Percentiles rank a stretch among this genome's conserved stretches.
Conservation (phyloP, 176 grass and related monocot species). For the Melocanna baccifera region DNA sequence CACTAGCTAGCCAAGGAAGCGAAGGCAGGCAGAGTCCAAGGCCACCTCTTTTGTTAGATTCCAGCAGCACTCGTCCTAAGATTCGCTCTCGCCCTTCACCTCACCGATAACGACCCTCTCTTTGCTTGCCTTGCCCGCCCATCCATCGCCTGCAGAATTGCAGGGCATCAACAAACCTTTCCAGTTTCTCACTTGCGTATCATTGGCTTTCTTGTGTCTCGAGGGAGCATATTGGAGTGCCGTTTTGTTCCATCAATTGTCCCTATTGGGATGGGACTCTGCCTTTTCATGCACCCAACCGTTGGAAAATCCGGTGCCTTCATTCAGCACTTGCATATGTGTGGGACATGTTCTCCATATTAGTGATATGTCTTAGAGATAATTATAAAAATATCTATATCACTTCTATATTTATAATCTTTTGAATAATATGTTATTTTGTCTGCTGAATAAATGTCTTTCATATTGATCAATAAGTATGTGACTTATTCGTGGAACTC, state of each 20-base stretch:
- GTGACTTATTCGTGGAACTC: too few species aligned
- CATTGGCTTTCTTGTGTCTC: background rate
- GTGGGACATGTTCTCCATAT: too few species aligned
- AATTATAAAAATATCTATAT: too few species aligned
- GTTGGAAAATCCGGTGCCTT: background rate
- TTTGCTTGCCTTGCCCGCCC: background rate
- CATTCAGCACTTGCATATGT: too few species aligned
- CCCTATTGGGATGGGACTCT: background rate
- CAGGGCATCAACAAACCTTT: background rate
- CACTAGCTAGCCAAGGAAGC: background rate
- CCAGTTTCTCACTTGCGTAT: background rate
- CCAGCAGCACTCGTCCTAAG: background rate
- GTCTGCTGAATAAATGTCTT: too few species aligned
- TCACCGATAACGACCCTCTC: background rate
- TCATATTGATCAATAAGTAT: too few species aligned
- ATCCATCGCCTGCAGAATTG: too few species aligned
- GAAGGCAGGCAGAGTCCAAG: background rate
- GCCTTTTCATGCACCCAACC: too few species aligned
- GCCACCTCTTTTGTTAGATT: conserved; percentile 9
- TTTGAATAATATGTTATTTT: too few species aligned
- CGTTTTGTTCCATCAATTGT: background rate
- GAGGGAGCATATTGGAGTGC: background rate
- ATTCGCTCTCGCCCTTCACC: background rate
- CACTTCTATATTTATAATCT: too few species aligned
- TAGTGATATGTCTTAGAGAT: too few species aligned